These are phyloP conservation scores for Neonectria punicea DNA, from an alignment of 2,329 filamentous ascomycete genomes.

Conservation along the genomic window DNA sequence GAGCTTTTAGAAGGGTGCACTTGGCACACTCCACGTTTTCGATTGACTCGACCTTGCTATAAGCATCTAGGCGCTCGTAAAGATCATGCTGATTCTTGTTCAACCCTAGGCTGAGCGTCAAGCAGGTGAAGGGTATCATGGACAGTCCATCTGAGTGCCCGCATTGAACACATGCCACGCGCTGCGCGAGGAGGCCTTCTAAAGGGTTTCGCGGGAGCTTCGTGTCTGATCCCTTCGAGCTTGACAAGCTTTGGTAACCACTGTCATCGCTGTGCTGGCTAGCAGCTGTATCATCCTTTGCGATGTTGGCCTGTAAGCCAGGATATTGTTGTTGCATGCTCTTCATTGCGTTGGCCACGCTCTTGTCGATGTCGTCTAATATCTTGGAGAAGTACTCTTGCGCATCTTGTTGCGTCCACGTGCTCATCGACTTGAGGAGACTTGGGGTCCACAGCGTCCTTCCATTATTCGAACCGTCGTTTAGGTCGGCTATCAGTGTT, in stretches of 20 bases:
- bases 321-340: conserved; percentile 40
- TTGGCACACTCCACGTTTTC: conserved; percentile 91
- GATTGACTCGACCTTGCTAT: conserved; percentile 85
- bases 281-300: conserved; percentile 54
- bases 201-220: conserved; percentile 75
- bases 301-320: conserved; percentile 53
- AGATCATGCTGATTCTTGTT: conserved; percentile 73
- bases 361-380: conserved; percentile 84
- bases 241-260: conserved; percentile 62
- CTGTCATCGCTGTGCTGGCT: conserved; percentile 67
- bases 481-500: conserved; percentile 75
- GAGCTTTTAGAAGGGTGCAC: conserved; percentile 78
- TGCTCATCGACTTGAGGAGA: conserved; percentile 90
- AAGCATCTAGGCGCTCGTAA: conserved; percentile 83
- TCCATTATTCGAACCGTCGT: conserved; percentile 76
- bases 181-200: conserved; percentile 87
- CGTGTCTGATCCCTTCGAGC: conserved; percentile 51
- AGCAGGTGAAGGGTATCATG: conserved; percentile 92
- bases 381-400: conserved; percentile 97
- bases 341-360: conserved; percentile 65
- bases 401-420: conserved; percentile 95
- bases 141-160: conserved; percentile 89
- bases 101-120: conserved; percentile 83
- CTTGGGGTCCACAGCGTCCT: conserved; percentile 83
- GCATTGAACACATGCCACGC: conserved; percentile 87